These are phyloP conservation scores for Cordyceps javanica DNA, from an alignment of 2,329 filamentous ascomycete species.

Conservation along the genomic window DNA sequence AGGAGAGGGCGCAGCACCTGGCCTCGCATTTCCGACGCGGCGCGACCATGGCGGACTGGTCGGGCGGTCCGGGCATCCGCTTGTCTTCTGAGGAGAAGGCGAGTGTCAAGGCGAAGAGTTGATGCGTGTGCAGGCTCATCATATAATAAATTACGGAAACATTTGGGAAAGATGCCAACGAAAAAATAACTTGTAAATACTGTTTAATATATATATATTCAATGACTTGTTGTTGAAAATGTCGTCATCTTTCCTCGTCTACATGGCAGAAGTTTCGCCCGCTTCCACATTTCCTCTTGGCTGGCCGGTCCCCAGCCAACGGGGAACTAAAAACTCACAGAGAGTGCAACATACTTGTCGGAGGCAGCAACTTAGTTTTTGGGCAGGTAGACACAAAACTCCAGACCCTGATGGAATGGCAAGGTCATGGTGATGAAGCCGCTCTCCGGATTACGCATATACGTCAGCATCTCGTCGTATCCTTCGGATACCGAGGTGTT, in stretches of 20 bases:
- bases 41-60: conserved; percentile 21
- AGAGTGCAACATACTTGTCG: too few relatives aligned
- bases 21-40: conserved; percentile 24
- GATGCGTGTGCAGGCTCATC: background rate
- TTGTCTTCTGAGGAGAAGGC: background rate
- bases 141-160: background rate
- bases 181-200: background rate
- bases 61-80: conserved; percentile 5
- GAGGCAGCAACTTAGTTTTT: conserved; percentile 9
- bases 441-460: conserved; percentile 34
- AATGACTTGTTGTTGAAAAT: too few relatives aligned
- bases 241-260: too few relatives aligned
- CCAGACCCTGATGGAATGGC: conserved; percentile 18
- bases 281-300: too few relatives aligned
- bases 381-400: conserved; percentile 18
- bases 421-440: conserved; percentile 34
- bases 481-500: conserved; percentile 33
- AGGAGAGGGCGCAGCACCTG: conserved; percentile 23
- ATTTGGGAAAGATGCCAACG: background rate
- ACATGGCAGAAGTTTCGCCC: too few relatives aligned
- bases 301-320: too few relatives aligned
- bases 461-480: conserved; percentile 39
- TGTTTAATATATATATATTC: too few relatives aligned
- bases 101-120: background rate
- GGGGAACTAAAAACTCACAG: too few relatives aligned